These are phyloP conservation scores for Daldinia decipiens DNA, from an alignment of 495 filamentous ascomycete genomes.

Conservation along the genomic window DNA sequence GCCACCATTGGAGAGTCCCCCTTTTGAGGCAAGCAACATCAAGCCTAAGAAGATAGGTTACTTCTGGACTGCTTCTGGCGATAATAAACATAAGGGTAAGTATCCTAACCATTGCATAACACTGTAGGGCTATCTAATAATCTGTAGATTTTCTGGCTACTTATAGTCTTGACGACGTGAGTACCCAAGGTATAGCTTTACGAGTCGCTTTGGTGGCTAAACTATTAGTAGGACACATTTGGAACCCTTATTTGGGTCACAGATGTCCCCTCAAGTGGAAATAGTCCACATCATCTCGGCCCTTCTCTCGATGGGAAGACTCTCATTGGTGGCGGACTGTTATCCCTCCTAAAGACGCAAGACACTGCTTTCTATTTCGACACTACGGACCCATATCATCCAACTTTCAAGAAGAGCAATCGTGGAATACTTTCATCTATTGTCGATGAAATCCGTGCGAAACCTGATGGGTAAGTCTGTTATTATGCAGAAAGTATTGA, in stretches of 20 bases:
- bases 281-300: slow-evolving; percentile 70
- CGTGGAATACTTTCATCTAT: slow-evolving; percentile 66
- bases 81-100: slow-evolving; percentile 63
- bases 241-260: slow-evolving; percentile 67
- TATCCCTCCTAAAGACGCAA: slow-evolving; percentile 71
- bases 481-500: neutral
- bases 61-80: slow-evolving; percentile 70
- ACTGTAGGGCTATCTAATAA: slow-evolving; percentile 9
- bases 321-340: slow-evolving; percentile 66
- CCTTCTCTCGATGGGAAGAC: slow-evolving; percentile 68
- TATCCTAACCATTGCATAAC: neutral
- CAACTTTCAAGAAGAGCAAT: slow-evolving; percentile 68
- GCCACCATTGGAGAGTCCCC: slow-evolving; percentile 64
- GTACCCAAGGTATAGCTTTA: neutral
- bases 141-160: slow-evolving; percentile 66
- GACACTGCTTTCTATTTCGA: slow-evolving; percentile 74
- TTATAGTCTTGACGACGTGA: slow-evolving; percentile 41
- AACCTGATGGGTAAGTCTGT: slow-evolving; percentile 63
- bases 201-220: slow-evolving; percentile 3
- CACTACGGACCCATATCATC: slow-evolving; percentile 65
- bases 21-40: slow-evolving; percentile 63
- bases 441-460: slow-evolving; percentile 71
- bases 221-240: slow-evolving; percentile 63
- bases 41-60: slow-evolving; percentile 74
- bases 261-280: slow-evolving; percentile 69